Evolutionary conservation across 148 eudicot species (phyloP), one percentile per base, ranked within the genome.

Genomic region (Rhododendron vialii): DNA sequence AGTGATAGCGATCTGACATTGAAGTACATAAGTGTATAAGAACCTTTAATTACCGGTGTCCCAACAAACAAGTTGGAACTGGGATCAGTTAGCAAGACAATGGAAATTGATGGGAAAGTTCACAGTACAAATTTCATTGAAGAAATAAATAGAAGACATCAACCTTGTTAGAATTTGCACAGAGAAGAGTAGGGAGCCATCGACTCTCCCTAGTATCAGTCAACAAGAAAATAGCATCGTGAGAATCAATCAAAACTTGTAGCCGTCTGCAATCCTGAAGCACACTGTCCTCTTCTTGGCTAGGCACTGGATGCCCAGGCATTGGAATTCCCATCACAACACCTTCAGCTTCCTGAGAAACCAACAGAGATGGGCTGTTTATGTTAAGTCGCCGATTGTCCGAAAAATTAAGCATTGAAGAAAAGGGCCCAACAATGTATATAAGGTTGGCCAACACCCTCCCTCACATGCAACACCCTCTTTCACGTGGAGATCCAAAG

Each of bases 141-240:
- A 78, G 78, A 41, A 83, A 24, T 82, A 22, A 17, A 15, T 17
- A 74, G 61, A 55, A 59, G 55, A 78, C 47, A 82, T 36, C 41
- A 84, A 96, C 99, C 98, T 95, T 96, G 88, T 95, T 94, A 82
- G 94, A 90, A 88, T 87, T 92, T 80, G 98, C 91, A 83, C 92
- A 89, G 41, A 96, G 91, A 82, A 96, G 94, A 67, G 95, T 90
- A 24, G 99, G 99, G 71, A 95, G 98, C 99, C 99, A 96, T 82
- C 99, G 93, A 87, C 99, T 96, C 90, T 96, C 99, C 84, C 99
- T 93, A 81, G 99, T 96, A 87, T 96, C 99, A 85, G 99, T 96
- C 87, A 96, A 89, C 83, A 96, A 87, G 88, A 96, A 96, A 67
- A 96, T 87, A 17, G 90, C 98, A 90, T 95, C 98, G 85, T 96